Evolutionary conservation across 78 protist species (phyloP).

Genomic region (Dictyostelium capitatum): DNA sequence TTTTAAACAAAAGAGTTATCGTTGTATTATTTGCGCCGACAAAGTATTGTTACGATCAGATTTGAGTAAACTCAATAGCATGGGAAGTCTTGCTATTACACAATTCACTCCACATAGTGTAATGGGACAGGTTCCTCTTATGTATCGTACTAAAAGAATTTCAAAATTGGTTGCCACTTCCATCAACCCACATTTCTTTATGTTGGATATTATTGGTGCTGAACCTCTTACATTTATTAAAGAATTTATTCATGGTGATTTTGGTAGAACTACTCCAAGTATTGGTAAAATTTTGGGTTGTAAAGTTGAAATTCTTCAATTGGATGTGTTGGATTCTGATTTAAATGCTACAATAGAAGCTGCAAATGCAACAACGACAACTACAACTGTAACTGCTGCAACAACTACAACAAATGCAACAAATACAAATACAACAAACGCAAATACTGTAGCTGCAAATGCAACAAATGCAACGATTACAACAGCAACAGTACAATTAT

Average conservation of each 20-base stretch:
- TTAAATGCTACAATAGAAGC: conserved; percentile 43
- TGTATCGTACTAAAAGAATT: conserved; percentile 61
- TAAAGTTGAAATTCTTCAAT: conserved; percentile 76
- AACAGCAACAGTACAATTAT: too few species aligned
- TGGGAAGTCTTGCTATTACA: conserved; percentile 26
- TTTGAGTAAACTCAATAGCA: neutral
- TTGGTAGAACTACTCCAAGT: conserved; percentile 93
- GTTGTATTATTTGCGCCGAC: conserved; percentile 79
- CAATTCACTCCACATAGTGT: conserved; percentile 94
- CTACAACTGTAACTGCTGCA: neutral
- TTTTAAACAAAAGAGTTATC: conserved; percentile 84
- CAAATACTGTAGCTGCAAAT: too few species aligned
- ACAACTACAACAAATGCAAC: too few species aligned
- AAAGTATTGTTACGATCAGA: conserved; percentile 15
- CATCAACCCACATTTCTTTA: conserved; percentile 84
- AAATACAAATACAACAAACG: too few species aligned
- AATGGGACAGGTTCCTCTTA: conserved; percentile 89
- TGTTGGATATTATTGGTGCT: conserved; percentile 81
- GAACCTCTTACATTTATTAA: conserved; percentile 89
- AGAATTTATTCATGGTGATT: conserved; percentile 95
- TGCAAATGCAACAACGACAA: neutral
- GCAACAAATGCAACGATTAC: too few species aligned
- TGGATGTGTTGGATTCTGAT: conserved; percentile 79
- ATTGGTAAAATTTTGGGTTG: conserved; percentile 78
- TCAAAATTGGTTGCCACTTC: conserved; percentile 12